Conservation (phyloP, 2,329 filamentous ascomycete species). For the Fusarium sp. region DNA sequence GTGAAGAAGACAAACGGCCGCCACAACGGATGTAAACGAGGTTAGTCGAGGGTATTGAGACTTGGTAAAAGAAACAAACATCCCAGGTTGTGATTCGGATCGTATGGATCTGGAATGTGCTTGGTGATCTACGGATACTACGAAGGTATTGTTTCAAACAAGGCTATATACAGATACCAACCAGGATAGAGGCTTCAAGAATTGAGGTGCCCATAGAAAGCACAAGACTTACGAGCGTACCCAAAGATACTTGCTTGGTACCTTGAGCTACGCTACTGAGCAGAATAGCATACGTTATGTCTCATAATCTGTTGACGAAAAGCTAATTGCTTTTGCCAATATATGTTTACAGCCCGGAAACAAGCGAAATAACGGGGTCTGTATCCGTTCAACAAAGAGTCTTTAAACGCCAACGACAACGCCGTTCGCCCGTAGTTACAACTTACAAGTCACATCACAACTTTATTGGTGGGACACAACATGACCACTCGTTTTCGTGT, state of each 20-base stretch:
- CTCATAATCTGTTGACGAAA: no score
- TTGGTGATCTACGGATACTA: neutral
- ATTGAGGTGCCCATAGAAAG: no score
- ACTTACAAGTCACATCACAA: neutral
- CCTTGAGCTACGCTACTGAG: no score
- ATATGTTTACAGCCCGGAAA: neutral
- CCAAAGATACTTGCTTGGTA: no score
- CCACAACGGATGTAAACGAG: slow-evolving; percentile 6
- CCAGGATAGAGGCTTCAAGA: no score
- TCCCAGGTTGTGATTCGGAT: neutral
- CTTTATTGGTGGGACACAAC: neutral
- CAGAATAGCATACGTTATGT: no score
- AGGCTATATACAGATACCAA: no score
- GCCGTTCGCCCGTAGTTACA: neutral
- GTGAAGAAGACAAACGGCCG: slow-evolving; percentile 29
- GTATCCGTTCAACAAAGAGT: neutral
- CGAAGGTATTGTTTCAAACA: neutral
- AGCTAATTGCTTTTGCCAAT: no score
- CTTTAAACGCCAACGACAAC: neutral
- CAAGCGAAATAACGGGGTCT: neutral
- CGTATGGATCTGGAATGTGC: neutral
- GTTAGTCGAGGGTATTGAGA: neutral
- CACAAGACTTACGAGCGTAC: no score
- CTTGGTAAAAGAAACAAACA: neutral
- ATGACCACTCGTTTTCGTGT: no score